Percentiles rank a stretch among this genome's conserved stretches.
These are phyloP conservation scores for Leonotis leonurus DNA, from an alignment of 257 asterid species.

Conservation along the genomic window DNA sequence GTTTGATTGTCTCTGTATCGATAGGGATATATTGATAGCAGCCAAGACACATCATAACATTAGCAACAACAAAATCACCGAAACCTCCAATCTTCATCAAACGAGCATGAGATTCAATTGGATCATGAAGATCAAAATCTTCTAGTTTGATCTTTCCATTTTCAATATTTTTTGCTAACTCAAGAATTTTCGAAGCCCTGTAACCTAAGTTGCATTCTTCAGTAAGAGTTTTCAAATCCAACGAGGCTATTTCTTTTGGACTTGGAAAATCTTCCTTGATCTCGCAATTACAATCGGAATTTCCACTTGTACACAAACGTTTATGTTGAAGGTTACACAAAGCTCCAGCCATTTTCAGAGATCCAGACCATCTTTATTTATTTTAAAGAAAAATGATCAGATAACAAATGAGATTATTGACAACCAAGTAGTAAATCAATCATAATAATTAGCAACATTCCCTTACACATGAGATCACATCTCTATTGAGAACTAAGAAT, in stretches of 20 bases:
- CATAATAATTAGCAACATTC: too few relatives aligned
- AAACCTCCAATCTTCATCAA: conserved; percentile 18
- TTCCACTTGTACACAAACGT: too few relatives aligned
- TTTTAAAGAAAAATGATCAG: too few relatives aligned
- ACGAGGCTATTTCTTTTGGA: conserved; percentile 26
- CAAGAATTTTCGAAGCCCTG: conserved; percentile 19
- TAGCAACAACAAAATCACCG: conserved; percentile 35
- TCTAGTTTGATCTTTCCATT: conserved; percentile 18
- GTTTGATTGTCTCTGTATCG: conserved; percentile 42
- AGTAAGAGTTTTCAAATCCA: conserved; percentile 19
- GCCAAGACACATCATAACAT: conserved; percentile 41
- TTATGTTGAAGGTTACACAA: too few relatives aligned
- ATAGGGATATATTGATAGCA: conserved; percentile 29
- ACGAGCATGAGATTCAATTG: not conserved
- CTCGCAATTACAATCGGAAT: too few relatives aligned
- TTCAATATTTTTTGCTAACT: conserved; percentile 18
- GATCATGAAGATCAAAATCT: conserved; percentile 9
- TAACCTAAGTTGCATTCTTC: conserved; percentile 24
- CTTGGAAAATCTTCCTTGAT: conserved; percentile 29
- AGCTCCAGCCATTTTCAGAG: too few relatives aligned
- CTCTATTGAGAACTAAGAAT: too few relatives aligned
- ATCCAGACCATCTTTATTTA: too few relatives aligned
- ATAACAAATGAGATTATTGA: too few relatives aligned
- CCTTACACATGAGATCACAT: too few relatives aligned
- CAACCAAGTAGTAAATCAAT: too few relatives aligned